phyloP scores from a whole-genome alignment of 208 protist species.

The Trypanosoma platydactyli region DNA sequence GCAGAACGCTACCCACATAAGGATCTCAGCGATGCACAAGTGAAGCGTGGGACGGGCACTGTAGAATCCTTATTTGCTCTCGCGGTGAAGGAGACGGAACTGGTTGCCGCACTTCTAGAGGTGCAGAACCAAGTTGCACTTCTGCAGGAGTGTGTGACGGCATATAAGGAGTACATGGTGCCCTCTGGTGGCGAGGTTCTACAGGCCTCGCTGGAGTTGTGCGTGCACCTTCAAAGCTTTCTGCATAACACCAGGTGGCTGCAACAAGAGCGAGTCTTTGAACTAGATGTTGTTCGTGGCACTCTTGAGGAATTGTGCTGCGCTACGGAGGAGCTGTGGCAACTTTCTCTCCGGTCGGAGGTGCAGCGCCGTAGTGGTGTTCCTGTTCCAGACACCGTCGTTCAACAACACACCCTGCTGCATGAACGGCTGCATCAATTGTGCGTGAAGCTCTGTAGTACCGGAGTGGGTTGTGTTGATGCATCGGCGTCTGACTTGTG shows the following conservation, averaged over 20 bases:
- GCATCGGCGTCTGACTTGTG: slow-evolving; percentile 16
- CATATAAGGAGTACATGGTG: slow-evolving; percentile 20
- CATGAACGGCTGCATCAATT: slow-evolving; percentile 29
- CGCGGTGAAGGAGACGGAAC: slow-evolving; percentile 35
- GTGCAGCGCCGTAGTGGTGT: slow-evolving; percentile 30
- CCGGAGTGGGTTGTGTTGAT: slow-evolving; percentile 27
- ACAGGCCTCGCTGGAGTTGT: slow-evolving; percentile 46
- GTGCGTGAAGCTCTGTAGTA: slow-evolving; percentile 31
- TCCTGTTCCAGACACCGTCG: slow-evolving; percentile 31
- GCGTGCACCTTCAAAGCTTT: slow-evolving; percentile 52
- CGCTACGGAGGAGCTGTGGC: slow-evolving; percentile 57
- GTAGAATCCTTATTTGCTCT: slow-evolving; percentile 72
- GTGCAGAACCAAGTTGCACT: slow-evolving; percentile 40
- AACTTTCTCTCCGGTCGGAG: slow-evolving; percentile 46
- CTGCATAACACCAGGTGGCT: slow-evolving; percentile 60
- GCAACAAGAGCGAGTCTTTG: slow-evolving; percentile 44
- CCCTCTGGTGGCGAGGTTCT: slow-evolving; percentile 33
- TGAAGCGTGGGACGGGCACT: slow-evolving; percentile 65
- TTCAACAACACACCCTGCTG: slow-evolving; percentile 21
- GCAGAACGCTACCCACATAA: slow-evolving; percentile 73
- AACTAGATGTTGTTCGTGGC: slow-evolving; percentile 17
- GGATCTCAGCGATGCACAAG: slow-evolving; percentile 87
- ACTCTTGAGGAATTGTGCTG: slow-evolving; percentile 44
- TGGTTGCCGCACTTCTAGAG: slow-evolving; percentile 38
- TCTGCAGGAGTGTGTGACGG: slow-evolving; percentile 35